Conservation (phyloP, 2,329 filamentous ascomycete species). For the Bipolaris victoriae region DNA sequence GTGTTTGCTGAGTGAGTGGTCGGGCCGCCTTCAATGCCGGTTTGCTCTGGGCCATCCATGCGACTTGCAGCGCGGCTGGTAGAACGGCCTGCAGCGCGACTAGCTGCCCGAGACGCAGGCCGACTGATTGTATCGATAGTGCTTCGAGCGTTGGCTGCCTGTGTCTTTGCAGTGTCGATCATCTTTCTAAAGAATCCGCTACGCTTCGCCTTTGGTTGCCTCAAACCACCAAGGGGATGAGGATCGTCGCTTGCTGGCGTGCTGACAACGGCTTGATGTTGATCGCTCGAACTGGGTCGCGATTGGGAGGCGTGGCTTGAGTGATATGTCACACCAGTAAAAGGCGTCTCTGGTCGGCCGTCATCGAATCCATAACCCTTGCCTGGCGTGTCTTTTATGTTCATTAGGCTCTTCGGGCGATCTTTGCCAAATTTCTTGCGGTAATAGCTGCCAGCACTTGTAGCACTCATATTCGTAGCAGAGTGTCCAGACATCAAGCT, state of each 20-base stretch:
- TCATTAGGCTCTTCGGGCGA: constrained; percentile 69
- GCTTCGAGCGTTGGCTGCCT: constrained; percentile 85
- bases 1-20: constrained; percentile 43
- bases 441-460: constrained; percentile 91
- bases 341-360: constrained; percentile 58
- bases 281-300: constrained; percentile 57
- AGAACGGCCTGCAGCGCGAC: constrained; percentile 52
- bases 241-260: constrained; percentile 65
- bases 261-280: constrained; percentile 57
- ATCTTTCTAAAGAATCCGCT: constrained; percentile 96
- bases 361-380: constrained; percentile 50
- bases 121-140: constrained; percentile 71
- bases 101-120: constrained; percentile 46
- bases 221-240: constrained; percentile 77
- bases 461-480: constrained; percentile 88
- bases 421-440: constrained; percentile 67
- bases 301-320: constrained; percentile 75
- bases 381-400: constrained; percentile 53
- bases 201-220: constrained; percentile 75
- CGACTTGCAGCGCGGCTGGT: constrained; percentile 39
- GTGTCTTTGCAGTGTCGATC: constrained; percentile 90
- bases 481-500: constrained; percentile 95
- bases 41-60: constrained; percentile 54
- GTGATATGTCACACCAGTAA: constrained; percentile 86
- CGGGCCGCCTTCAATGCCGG: constrained; percentile 61